Percentiles rank a stretch among this genome's conserved stretches.
phyloP scores from a whole-genome alignment of 495 filamentous ascomycete species.

The Parathielavia appendiculata region DNA sequence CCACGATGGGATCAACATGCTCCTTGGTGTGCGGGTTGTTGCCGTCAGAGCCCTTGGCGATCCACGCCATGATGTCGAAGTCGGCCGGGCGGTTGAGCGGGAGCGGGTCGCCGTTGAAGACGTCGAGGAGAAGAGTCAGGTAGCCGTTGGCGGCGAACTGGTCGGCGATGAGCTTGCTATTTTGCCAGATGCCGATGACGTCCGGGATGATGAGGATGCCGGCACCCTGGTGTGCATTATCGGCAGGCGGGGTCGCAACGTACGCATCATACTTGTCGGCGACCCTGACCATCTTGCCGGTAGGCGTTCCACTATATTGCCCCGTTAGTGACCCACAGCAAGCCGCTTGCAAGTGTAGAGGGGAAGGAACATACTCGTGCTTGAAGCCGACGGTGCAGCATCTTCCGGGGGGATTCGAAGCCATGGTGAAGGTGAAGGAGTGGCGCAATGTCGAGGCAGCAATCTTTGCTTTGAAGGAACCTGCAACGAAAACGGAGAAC shows the following conservation, averaged over 20 bases:
- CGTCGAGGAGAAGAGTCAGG: slow-evolving; percentile 67
- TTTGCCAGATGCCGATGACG: slow-evolving; percentile 68
- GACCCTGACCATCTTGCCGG: slow-evolving; percentile 40
- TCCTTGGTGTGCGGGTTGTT: slow-evolving; percentile 55
- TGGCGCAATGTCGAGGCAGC: not conserved
- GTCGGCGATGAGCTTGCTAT: slow-evolving; percentile 76
- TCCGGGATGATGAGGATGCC: slow-evolving; percentile 58
- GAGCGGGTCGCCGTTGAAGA: slow-evolving; percentile 69
- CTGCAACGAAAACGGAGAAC: no score
- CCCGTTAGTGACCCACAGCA: slow-evolving; percentile 3
- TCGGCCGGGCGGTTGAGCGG: slow-evolving; percentile 49
- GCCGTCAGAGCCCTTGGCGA: slow-evolving; percentile 44
- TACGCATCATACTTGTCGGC: slow-evolving; percentile 44
- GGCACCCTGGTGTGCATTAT: slow-evolving; percentile 42
- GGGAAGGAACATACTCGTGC: slow-evolving; percentile 26
- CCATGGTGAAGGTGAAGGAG: slow-evolving; percentile 22
- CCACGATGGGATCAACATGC: slow-evolving; percentile 51
- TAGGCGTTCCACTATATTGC: slow-evolving; percentile 31
- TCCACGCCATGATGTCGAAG: slow-evolving; percentile 60
- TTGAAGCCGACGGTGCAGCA: slow-evolving; percentile 36
- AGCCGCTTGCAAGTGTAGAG: not conserved
- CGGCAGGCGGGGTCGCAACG: slow-evolving; percentile 43
- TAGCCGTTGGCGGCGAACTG: slow-evolving; percentile 80
- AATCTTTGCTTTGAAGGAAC: no score
- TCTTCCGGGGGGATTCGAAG: slow-evolving; percentile 30